Base-by-base conservation (phyloP, 805 yeast species). In the Kodamaea laetipori region DNA sequence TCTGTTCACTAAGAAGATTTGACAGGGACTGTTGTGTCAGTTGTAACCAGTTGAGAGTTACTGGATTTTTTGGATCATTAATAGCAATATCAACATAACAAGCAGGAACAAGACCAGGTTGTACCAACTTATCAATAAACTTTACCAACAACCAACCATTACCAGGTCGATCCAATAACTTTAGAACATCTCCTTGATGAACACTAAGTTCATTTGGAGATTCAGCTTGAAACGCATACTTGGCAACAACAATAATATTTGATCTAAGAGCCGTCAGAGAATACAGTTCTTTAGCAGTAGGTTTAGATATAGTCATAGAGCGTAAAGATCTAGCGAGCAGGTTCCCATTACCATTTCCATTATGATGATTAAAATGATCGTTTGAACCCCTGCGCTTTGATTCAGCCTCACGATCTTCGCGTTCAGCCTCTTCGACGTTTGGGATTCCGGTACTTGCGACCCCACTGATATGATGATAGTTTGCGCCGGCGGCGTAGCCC, bases 141-240 rank as follows among this genome's bases (percentile, higher is more conserved):
- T 78, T 78, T 6, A 77, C 84, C 33, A 77, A 56, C 2, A 79
- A 57, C 81, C 82, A 78, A 1, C 82, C 84, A 51, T 74, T 71
- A 1, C 74, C 74, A 32, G 65, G 68, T 31, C 74, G 58, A 40
- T 74, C 74, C 4, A 78, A 47, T 15, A 80, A 57, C 52, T 76
- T 79, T 19, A 80, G 58, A 12, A 77, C 71, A 46, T 78, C 84
- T 9, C 83, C 83, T 30, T 70, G 71, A 2, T 60, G 57, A 1
- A 77, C 65, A 1, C 72, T 51, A 6, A 80, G 57, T 51, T 80
- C 85, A 35, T 65, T 61, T 4, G 53, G 47, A 34, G 61, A 56
- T 53, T 77, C 75, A 2, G 77, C 76, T 7, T 53, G 54, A 55
- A 77, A 78, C 27, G 67, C 59, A 51, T 63, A 73, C 49, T 74